Percentiles rank a stretch among this genome's conserved stretches.
Conservation (phyloP, 2,329 filamentous ascomycete species). For the Epichloe sibirici region DNA sequence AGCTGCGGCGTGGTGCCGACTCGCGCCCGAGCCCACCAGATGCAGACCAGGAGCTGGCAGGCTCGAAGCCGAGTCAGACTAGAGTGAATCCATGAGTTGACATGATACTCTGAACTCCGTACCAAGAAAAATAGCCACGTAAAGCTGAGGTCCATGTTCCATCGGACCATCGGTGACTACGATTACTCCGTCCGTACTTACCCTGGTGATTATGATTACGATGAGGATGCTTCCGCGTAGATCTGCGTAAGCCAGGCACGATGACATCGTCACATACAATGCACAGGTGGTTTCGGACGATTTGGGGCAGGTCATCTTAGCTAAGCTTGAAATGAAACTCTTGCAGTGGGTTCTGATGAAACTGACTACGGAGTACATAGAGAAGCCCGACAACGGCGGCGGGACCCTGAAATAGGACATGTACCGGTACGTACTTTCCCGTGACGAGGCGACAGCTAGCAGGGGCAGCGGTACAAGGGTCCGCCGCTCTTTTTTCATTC, state of each 20-base stretch:
- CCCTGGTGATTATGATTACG: background rate
- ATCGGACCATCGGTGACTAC: too few relatives aligned
- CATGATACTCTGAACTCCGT: too few relatives aligned
- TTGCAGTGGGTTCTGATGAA: background rate
- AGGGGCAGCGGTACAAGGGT: background rate
- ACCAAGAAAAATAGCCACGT: too few relatives aligned
- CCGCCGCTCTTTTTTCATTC: background rate
- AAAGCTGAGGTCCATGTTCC: too few relatives aligned
- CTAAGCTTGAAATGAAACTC: background rate
- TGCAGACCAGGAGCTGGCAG: too few relatives aligned
- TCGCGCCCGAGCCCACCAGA: too few relatives aligned
- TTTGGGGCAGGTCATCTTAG: background rate
- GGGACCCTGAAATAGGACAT: background rate
- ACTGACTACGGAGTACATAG: too few relatives aligned
- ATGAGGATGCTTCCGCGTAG: background rate
- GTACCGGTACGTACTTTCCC: background rate
- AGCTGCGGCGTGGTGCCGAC: too few relatives aligned
- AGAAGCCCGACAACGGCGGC: constrained; percentile 1
- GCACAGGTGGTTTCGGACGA: background rate
- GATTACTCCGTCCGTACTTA: background rate
- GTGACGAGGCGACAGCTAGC: background rate
- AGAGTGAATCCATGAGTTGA: too few relatives aligned
- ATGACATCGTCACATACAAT: background rate
- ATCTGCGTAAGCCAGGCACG: background rate
- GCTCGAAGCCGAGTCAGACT: background rate